A percentile compares a stretch with the other conserved stretches of the same genome.
These are phyloP conservation scores for Rhodotorula sp. DNA, from an alignment of 1,284 basidiomycete genomes.

Conservation along the genomic window DNA sequence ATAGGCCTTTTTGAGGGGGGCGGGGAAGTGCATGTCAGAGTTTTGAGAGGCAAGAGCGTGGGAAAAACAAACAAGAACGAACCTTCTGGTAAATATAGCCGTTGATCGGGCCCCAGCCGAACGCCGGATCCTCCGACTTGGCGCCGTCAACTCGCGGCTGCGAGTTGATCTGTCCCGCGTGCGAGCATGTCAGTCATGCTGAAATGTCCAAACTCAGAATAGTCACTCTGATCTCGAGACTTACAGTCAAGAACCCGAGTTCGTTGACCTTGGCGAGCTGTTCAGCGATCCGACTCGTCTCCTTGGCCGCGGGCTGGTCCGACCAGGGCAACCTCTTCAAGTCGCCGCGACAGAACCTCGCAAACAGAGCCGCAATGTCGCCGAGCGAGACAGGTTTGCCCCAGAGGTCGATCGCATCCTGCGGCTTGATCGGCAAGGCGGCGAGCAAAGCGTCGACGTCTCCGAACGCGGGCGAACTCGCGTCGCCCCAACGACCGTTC, in stretches of 20 bases:
- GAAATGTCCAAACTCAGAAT: not conserved
- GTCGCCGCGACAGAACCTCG: slow-evolving; percentile 62
- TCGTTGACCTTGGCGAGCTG: slow-evolving; percentile 74
- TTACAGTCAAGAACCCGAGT: slow-evolving; percentile 76
- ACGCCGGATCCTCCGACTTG: slow-evolving; percentile 61
- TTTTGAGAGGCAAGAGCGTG: no score
- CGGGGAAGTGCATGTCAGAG: not conserved
- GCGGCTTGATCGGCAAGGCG: slow-evolving; percentile 54
- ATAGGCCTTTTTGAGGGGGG: slow-evolving; percentile 69
- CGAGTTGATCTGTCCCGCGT: slow-evolving; percentile 64
- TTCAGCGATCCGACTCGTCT: slow-evolving; percentile 77
- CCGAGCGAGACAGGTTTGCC: slow-evolving; percentile 66
- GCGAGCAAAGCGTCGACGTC: slow-evolving; percentile 43
- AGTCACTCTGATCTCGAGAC: no score
- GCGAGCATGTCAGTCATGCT: not conserved
- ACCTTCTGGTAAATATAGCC: slow-evolving; percentile 54
- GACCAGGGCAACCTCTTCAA: slow-evolving; percentile 83
- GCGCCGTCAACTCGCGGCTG: slow-evolving; percentile 89
- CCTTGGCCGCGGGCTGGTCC: slow-evolving; percentile 73
- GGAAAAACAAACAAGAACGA: not conserved
- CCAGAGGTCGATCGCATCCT: slow-evolving; percentile 72
- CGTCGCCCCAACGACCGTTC: slow-evolving; percentile 54
- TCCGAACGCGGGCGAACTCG: slow-evolving; percentile 51
- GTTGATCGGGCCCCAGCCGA: slow-evolving; percentile 53
- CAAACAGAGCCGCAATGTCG: slow-evolving; percentile 78